Evolutionary conservation across 345 rosid genomes (phyloP).

Genomic region (Litchi chinensis): DNA sequence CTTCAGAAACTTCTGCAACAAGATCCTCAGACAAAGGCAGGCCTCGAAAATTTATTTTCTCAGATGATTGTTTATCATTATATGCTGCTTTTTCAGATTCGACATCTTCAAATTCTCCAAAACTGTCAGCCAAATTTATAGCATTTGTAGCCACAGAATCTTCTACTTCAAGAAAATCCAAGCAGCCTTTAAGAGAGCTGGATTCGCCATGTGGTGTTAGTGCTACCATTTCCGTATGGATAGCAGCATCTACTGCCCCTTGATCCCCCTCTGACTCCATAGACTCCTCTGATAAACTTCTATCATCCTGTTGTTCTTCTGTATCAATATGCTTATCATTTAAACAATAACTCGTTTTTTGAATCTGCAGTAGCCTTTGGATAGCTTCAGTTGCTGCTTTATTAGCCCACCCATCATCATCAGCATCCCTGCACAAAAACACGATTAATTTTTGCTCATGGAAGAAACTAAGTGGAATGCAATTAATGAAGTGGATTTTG

Average conservation of each 20-base stretch:
- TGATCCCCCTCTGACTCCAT: conserved; percentile 19
- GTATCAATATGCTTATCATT: conserved; percentile 12
- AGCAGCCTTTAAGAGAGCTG: conserved; percentile 9
- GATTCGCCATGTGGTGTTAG: conserved; percentile 1
- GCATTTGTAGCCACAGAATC: not conserved
- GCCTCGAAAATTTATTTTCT: conserved; percentile 5
- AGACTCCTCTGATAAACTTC: conserved; percentile 22
- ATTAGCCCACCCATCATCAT: conserved; percentile 36
- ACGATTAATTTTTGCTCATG: not conserved
- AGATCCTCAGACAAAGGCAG: conserved; percentile 5
- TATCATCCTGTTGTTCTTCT: conserved; percentile 20
- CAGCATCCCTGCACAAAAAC: conserved; percentile 30
- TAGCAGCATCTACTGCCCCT: conserved; percentile 17
- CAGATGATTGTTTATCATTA: not conserved
- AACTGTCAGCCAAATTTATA: not conserved
- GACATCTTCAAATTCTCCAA: conserved; percentile 12
- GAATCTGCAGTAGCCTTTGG: conserved; percentile 36
- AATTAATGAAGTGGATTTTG: not conserved
- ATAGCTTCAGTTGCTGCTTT: conserved; percentile 44
- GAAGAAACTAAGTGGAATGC: not conserved
- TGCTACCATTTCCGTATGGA: not conserved
- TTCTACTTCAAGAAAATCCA: not conserved
- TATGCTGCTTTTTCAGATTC: conserved; percentile 22
- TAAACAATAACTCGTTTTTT: conserved; percentile 16
- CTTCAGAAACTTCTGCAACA: conserved; percentile 15